phyloP scores from a whole-genome alignment of 441 rosid species.

The Biscutella laevigata region DNA sequence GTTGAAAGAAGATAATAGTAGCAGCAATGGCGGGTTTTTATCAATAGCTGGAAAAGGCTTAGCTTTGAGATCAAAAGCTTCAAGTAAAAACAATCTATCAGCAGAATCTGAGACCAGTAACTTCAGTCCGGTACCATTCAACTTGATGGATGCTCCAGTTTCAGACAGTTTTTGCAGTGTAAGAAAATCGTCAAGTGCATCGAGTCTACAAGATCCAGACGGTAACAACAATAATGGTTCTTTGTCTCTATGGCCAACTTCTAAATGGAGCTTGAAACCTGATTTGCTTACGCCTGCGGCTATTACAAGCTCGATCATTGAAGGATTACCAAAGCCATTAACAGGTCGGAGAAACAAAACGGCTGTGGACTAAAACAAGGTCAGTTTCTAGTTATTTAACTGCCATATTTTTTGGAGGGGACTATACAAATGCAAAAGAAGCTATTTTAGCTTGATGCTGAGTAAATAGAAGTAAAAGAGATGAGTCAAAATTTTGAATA shows the following conservation, averaged over 20 bases:
- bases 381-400: constrained; percentile 25
- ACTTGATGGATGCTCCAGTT: constrained; percentile 26
- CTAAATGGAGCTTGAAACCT: constrained; percentile 46
- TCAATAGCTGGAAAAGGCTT: constrained; percentile 40
- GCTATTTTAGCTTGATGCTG: constrained; percentile 20
- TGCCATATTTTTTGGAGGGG: constrained; percentile 15
- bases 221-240: constrained; percentile 23
- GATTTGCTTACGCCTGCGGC: constrained; percentile 46
- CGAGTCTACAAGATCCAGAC: constrained; percentile 50
- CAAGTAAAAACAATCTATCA: constrained; percentile 23
- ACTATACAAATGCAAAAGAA: constrained; percentile 24
- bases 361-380: constrained; percentile 36
- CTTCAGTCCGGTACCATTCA: constrained; percentile 23
- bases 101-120: constrained; percentile 31
- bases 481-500: too few species aligned
- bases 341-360: constrained; percentile 51
- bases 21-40: constrained; percentile 31
- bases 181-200: constrained; percentile 59
- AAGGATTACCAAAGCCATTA: constrained; percentile 56
- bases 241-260: constrained; percentile 35
- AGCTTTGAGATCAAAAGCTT: constrained; percentile 47
- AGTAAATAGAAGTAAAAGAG: constrained; percentile 30
- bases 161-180: constrained; percentile 32
- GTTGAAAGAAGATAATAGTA: constrained; percentile 38
- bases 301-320: constrained; percentile 51